Base-by-base conservation (phyloP, 1,284 basidiomycete species). In the Puccinia triticina region DNA sequence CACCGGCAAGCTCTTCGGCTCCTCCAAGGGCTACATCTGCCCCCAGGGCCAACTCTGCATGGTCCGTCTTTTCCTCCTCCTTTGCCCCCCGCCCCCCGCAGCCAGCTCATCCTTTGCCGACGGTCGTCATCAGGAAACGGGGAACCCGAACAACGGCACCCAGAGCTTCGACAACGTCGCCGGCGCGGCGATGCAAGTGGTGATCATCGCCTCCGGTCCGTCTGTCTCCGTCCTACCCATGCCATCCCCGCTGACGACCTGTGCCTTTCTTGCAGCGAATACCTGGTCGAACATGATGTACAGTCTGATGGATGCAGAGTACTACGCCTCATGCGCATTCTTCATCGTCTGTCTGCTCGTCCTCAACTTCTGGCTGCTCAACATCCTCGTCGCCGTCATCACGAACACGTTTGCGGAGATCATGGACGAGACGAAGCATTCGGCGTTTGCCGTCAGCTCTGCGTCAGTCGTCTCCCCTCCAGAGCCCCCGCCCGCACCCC, bases 371-470 rank as follows among this genome's bases (percentile, higher is more conserved):
- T 84, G 83, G 83, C 84, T 98, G 82, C 93, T 96, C 89, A 96
- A 97, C 87, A 88, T 97, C 83, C 94, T 98, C 87, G 94, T 98
- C 83, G 96, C 96, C 43, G 96, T 98, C 64, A 97, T 98, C 85
- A 95, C 95, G 64, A 94, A 95, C 87, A 95, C 94, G 0, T 99
- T 99, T 87, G 92, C 92, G 34, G 93, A 93, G 21, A 96, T 98
- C 83, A 90, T 94, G 29, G 90, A 92, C 8, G 92, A 94, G 85
- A 98, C 96, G 1, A 92, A 93, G 87, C 93, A 92, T 87, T 96
- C 94, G 87, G 96, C 96, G 0, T 99, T 98, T 86, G 94, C 94
- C 57, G 91, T 90, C 29, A 89, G 90, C 92, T 92, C 84, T 83
- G 88, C 61, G 81, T 82, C 40, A 77, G 81, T 57, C 1, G 16